Conservation (phyloP, 345 rosid species). For the Viola odorata region DNA sequence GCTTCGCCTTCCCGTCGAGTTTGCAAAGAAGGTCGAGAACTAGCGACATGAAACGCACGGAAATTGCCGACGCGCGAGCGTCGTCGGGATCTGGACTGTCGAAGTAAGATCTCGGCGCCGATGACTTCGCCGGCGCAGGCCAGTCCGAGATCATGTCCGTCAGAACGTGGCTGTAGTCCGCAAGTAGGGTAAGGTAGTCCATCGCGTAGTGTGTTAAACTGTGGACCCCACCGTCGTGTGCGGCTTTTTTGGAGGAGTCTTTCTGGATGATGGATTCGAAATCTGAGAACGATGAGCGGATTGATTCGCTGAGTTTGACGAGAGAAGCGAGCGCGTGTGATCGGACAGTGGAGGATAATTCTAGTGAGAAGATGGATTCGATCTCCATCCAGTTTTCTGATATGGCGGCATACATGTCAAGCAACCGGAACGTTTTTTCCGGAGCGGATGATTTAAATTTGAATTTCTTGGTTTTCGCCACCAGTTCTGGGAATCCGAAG, state of each 20-base stretch:
- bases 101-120: constrained; percentile 40
- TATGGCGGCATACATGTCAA: constrained; percentile 9
- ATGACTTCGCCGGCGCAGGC: constrained; percentile 28
- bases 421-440: constrained; percentile 4
- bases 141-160: constrained; percentile 37
- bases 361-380: constrained; percentile 41
- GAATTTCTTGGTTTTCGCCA: constrained; percentile 10
- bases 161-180: constrained; percentile 45
- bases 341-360: constrained; percentile 35
- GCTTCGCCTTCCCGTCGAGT: constrained; percentile 56
- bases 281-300: constrained; percentile 28
- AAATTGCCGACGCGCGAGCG: constrained; percentile 32
- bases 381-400: constrained; percentile 21
- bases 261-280: constrained; percentile 48
- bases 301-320: constrained; percentile 41
- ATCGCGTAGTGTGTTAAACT: constrained; percentile 42
- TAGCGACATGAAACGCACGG: constrained; percentile 48
- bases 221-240: constrained; percentile 50
- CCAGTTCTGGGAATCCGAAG: constrained; percentile 16
- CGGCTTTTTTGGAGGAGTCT: constrained; percentile 39
- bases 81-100: constrained; percentile 13
- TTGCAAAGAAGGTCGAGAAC: constrained; percentile 58
- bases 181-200: constrained; percentile 48
- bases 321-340: constrained; percentile 49
- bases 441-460: neutral